Percentiles rank a stretch among this genome's conserved stretches.
Evolutionary conservation across 1,284 basidiomycete species (phyloP).

Genomic region (Volvariella surrecta): DNA sequence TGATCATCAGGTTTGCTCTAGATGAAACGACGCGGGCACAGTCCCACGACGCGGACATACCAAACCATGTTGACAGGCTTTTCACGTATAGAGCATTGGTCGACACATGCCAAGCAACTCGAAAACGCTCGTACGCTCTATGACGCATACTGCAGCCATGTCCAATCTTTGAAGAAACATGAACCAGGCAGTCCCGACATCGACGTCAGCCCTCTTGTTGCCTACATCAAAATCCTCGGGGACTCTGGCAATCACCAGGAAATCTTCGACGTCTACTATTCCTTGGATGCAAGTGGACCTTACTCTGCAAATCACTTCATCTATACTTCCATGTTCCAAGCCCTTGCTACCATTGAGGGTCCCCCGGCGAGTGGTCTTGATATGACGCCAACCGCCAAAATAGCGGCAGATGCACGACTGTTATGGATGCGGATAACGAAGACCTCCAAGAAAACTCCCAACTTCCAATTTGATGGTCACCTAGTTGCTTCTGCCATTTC

Average conservation of each 20-base stretch:
- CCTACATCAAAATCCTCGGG: conserved; percentile 59
- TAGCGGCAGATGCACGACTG: conserved; percentile 48
- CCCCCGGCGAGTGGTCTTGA: background rate
- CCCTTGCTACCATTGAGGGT: conserved; percentile 24
- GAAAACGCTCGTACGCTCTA: conserved; percentile 50
- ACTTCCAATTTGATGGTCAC: conserved; percentile 42
- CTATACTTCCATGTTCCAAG: conserved; percentile 55
- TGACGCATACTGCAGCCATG: conserved; percentile 40
- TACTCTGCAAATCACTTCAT: conserved; percentile 45
- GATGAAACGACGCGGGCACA: conserved; percentile 77
- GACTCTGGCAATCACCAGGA: conserved; percentile 46
- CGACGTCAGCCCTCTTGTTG: conserved; percentile 35
- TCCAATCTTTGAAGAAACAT: conserved; percentile 35
- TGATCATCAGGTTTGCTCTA: too few relatives aligned
- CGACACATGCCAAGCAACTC: conserved; percentile 45
- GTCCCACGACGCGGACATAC: conserved; percentile 56
- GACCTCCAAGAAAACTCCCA: conserved; percentile 30
- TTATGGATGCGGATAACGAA: conserved; percentile 60
- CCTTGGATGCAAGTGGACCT: conserved; percentile 47
- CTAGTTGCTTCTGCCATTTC: conserved; percentile 41
- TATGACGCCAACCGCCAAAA: conserved; percentile 18
- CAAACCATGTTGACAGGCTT: conserved; percentile 56
- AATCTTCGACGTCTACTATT: conserved; percentile 66
- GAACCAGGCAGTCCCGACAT: conserved; percentile 40
- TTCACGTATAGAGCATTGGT: conserved; percentile 50